Percentiles rank a stretch among this genome's conserved stretches.
These are phyloP conservation scores for Neophaeococcomyces mojaviensis DNA, from an alignment of 2,329 filamentous ascomycete species.

Conservation along the genomic window DNA sequence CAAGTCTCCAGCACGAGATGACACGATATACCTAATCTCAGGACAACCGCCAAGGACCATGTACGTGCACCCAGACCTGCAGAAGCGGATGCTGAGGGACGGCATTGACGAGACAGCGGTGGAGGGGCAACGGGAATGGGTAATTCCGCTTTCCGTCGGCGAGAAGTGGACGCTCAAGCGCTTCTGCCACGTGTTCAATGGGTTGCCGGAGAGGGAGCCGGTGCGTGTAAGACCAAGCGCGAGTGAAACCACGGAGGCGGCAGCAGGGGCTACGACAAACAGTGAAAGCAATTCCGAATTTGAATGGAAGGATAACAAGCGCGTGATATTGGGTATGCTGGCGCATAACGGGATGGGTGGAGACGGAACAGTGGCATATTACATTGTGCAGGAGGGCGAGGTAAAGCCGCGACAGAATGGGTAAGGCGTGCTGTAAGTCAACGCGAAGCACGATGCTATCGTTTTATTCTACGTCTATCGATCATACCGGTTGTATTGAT, in stretches of 20 bases:
- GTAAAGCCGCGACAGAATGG: constrained; percentile 58
- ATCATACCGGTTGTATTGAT: no score
- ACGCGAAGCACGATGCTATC: not conserved
- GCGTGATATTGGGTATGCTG: constrained; percentile 51
- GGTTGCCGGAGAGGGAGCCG: constrained; percentile 32
- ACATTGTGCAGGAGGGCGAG: constrained; percentile 56
- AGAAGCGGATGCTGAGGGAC: constrained; percentile 51
- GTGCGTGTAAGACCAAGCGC: not conserved
- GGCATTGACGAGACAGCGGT: constrained; percentile 41
- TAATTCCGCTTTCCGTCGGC: constrained; percentile 51
- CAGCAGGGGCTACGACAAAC: constrained; percentile 23
- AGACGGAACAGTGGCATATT: constrained; percentile 59
- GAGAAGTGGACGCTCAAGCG: constrained; percentile 52
- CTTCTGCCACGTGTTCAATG: constrained; percentile 52
- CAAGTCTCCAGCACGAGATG: constrained; percentile 20
- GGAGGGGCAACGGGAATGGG: constrained; percentile 48
- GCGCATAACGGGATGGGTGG: constrained; percentile 42
- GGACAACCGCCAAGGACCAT: constrained; percentile 54
- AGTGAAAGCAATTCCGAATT: constrained; percentile 24
- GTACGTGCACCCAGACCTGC: constrained; percentile 59
- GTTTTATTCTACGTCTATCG: not conserved
- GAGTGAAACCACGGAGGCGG: not conserved
- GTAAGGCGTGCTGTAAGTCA: not conserved
- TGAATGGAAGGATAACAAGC: constrained; percentile 42
- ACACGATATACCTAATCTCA: constrained; percentile 47